These are phyloP conservation scores for Starmerella scarabaei DNA, from an alignment of 805 yeast species.

Conservation along the genomic window DNA sequence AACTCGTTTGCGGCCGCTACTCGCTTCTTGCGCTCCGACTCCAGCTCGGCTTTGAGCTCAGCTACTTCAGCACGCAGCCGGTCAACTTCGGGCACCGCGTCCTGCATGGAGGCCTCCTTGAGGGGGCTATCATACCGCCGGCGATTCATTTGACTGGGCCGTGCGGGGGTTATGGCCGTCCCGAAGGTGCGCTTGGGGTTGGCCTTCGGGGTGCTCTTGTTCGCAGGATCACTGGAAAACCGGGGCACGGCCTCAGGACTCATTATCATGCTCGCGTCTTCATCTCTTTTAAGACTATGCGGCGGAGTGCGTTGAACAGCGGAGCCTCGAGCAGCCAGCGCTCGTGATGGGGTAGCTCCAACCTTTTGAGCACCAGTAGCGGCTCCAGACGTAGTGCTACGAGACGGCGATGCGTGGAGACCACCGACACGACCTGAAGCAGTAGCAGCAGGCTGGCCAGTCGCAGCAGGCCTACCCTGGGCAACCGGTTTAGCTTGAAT, in stretches of 20 bases:
- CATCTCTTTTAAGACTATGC: too few species aligned
- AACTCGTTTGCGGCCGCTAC: slow-evolving; percentile 1
- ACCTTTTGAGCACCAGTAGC: neutral
- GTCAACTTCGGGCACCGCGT: too few species aligned
- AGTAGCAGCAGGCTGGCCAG: slow-evolving; percentile 12
- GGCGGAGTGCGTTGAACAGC: too few species aligned
- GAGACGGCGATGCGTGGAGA: neutral
- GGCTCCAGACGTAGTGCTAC: slow-evolving; percentile 1
- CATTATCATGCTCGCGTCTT: too few species aligned
- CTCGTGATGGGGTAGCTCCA: neutral
- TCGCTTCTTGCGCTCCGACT: slow-evolving; percentile 5
- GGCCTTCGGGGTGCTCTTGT: slow-evolving; percentile 19
- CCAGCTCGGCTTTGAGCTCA: slow-evolving; percentile 10
- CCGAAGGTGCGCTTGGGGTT: slow-evolving; percentile 15
- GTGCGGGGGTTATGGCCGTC: slow-evolving; percentile 21
- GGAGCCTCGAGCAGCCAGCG: neutral
- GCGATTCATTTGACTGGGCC: slow-evolving; percentile 13
- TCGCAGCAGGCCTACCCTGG: neutral
- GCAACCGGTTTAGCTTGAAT: slow-evolving; percentile 9
- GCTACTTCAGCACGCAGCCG: slow-evolving; percentile 4
- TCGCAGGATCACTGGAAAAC: slow-evolving; percentile 4
- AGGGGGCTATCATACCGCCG: slow-evolving; percentile 20
- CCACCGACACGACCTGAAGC: slow-evolving; percentile 1
- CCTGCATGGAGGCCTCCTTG: neutral
- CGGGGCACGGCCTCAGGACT: neutral